Evolutionary conservation across 1,139 yeast species (phyloP), one percentile per base, ranked within the genome.

Genomic region (Lodderomyces parapsilosis): DNA sequence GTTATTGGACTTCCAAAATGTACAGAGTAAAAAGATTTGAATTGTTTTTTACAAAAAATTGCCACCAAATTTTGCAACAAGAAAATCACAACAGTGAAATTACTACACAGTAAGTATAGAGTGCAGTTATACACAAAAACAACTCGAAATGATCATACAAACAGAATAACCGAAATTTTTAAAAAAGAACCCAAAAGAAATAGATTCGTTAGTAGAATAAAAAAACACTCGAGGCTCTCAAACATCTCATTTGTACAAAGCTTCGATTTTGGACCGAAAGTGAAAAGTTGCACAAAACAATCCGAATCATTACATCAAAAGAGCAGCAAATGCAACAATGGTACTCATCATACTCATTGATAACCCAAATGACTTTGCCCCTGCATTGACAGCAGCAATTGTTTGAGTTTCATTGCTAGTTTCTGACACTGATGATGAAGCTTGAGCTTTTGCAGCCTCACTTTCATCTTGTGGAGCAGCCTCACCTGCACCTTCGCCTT

Each of bases 331-430:
- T 3, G 19, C 33, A 30, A 30, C 33, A 30, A 30, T 30, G n/a
- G 33, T 30, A 15, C 33, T 15, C 19, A 30, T 30, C 7, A 30
- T 15, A 11, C 33, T 14, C 33, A 30, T 30, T 20, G 34, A 38
- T 27, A 31, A 14, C 11, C 40, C 40, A 30, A n/a, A 13, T 5
- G 25, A 17, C 22, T 19, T 19, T 7, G 35, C 22, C 11, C 23
- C 23, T 13, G 28, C 31, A 36, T 23, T 36, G 6, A 17, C 31
- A 25, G 39, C 32, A 4, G 40, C 40, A 38, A 38, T 25, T 15
- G 40, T 18, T 38, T 18, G 35, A 22, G 37, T 34, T 20, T 19
- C 31, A n/a, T 28, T 28, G 9, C 31, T 28, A 17, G 5, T 10
- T 13, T 30, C 33, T 14, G 33, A 27, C 5, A 3, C 31, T 35